phyloP scores from a whole-genome alignment of 1,284 basidiomycete genomes.

The Marasmius tenuissimus region DNA sequence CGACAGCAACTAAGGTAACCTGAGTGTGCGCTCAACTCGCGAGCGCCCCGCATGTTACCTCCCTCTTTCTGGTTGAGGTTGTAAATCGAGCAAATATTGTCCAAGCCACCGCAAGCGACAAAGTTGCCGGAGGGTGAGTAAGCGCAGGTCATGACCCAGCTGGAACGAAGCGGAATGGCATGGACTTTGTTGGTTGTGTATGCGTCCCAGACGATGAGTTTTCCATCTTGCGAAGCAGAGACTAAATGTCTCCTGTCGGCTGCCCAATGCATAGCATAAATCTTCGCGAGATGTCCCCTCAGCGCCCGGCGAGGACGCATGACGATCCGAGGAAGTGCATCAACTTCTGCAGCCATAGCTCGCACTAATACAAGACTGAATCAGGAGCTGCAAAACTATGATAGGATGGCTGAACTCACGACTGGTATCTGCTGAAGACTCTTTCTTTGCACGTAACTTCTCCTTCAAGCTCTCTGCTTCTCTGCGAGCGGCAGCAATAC shows the following conservation, averaged over 20 bases:
- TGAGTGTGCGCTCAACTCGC: slow-evolving; percentile 94
- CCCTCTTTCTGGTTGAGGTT: slow-evolving; percentile 80
- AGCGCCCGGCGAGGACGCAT: slow-evolving; percentile 95
- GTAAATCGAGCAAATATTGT: slow-evolving; percentile 99
- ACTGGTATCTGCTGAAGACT: slow-evolving; percentile 95
- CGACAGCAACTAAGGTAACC: slow-evolving; percentile 98
- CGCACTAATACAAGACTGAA: slow-evolving; percentile 60
- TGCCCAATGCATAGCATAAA: slow-evolving; percentile 99
- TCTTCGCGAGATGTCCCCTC: slow-evolving; percentile 97
- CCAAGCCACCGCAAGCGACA: slow-evolving; percentile 97
- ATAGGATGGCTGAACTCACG: slow-evolving; percentile 55
- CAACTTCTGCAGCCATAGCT: slow-evolving; percentile 95
- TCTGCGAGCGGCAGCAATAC: slow-evolving; percentile 93
- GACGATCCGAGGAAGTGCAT: slow-evolving; percentile 91
- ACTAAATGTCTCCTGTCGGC: slow-evolving; percentile 96
- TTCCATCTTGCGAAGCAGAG: slow-evolving; percentile 98
- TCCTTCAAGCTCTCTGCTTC: slow-evolving; percentile 97
- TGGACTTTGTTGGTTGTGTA: slow-evolving; percentile 99
- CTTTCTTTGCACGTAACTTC: slow-evolving; percentile 93
- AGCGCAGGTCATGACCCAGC: slow-evolving; percentile 99
- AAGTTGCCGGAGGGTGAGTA: slow-evolving; percentile 96
- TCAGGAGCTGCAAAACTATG: neutral
- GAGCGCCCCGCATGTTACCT: slow-evolving; percentile 71
- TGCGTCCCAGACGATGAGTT: slow-evolving; percentile 99
- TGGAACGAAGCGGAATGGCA: slow-evolving; percentile 94